These are phyloP conservation scores for Russula earlei DNA, from an alignment of 768 basidiomycete genomes.

Conservation along the genomic window DNA sequence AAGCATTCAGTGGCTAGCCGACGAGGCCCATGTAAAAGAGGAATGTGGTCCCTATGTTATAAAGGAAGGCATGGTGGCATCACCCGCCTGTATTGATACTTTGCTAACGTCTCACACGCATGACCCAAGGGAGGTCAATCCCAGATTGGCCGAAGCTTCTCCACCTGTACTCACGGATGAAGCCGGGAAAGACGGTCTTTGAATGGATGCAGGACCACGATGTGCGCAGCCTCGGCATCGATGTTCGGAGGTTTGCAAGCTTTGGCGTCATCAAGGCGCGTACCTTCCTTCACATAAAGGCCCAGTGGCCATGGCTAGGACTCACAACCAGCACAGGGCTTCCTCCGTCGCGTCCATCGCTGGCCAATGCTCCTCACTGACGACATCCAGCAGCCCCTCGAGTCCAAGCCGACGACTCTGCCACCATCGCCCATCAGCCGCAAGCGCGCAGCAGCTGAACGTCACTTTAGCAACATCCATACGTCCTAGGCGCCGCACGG, in stretches of 20 bases:
- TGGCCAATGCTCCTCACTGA: conserved; percentile 66
- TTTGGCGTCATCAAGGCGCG: conserved; percentile 93
- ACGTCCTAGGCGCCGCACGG: conserved; percentile 12
- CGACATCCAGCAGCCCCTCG: neutral
- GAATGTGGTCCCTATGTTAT: conserved; percentile 94
- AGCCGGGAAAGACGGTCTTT: conserved; percentile 71
- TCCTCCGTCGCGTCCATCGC: conserved; percentile 86
- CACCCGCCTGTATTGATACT: neutral
- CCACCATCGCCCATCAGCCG: conserved; percentile 17
- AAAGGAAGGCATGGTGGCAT: conserved; percentile 44
- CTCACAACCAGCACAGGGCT: conserved; percentile 44
- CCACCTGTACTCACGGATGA: conserved; percentile 77
- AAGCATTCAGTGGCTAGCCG: conserved; percentile 81
- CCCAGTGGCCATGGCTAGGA: neutral
- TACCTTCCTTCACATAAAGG: neutral
- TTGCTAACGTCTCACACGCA: neutral
- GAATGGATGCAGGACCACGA: conserved; percentile 82
- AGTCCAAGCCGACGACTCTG: conserved; percentile 7
- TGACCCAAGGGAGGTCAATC: conserved; percentile 38
- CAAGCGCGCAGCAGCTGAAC: conserved; percentile 18
- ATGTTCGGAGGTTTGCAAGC: conserved; percentile 88
- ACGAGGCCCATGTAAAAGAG: conserved; percentile 71
- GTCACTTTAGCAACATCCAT: neutral
- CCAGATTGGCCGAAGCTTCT: conserved; percentile 86
- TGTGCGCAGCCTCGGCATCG: conserved; percentile 67